These are phyloP conservation scores for barley (Hordeum vulgare) DNA, from an alignment of 176 grass and related monocot genomes.

Conservation along the genomic window DNA sequence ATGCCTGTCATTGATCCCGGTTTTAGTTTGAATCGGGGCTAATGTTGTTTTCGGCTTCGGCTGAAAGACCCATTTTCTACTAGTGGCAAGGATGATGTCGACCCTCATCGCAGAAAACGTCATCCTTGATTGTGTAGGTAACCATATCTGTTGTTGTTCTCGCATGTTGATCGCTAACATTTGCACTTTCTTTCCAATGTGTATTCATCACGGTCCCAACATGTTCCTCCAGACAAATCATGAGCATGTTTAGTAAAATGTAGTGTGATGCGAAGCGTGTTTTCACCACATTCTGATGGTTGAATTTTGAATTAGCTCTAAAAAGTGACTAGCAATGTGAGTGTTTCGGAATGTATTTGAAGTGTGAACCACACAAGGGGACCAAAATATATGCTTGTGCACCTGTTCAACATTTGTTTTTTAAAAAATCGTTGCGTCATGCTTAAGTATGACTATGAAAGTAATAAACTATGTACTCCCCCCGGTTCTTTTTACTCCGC, in stretches of 20 bases:
- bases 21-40: too few relatives aligned
- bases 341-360: not conserved
- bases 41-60: too few relatives aligned
- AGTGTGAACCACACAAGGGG: not conserved
- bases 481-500: too few relatives aligned
- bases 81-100: not conserved
- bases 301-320: not conserved
- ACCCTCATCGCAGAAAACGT: not conserved
- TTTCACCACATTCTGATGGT: not conserved
- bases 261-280: not conserved
- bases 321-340: not conserved
- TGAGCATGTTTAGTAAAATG: not conserved
- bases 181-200: not conserved
- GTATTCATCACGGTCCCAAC: not conserved
- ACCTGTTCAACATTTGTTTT: not conserved
- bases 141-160: not conserved
- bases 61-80: too few relatives aligned
- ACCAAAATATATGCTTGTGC: not conserved
- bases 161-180: not conserved
- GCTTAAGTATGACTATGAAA: not conserved
- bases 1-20: too few relatives aligned
- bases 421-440: not conserved
- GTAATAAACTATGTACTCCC: too few relatives aligned
- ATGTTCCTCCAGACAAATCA: not conserved
- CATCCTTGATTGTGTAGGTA: not conserved